Conservation (phyloP, 129 eudicot genomes). For the Erigeron canadensis region DNA sequence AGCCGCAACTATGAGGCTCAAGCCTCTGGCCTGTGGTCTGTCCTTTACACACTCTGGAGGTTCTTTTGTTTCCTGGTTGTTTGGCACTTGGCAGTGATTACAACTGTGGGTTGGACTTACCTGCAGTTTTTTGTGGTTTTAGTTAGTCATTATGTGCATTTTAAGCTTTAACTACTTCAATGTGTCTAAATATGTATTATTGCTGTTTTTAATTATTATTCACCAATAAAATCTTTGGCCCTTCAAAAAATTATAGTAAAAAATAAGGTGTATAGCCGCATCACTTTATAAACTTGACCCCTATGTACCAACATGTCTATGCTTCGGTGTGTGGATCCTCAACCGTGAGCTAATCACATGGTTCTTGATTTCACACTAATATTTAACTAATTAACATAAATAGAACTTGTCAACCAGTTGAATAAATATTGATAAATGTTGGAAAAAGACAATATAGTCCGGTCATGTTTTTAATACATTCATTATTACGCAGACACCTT, state of each 20-base stretch:
- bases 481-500: too few species aligned
- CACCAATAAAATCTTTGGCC: background rate
- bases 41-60: background rate
- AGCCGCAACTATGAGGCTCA: too few species aligned
- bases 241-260: background rate
- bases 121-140: background rate
- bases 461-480: too few species aligned
- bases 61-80: background rate
- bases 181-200: background rate
- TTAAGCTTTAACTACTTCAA: background rate
- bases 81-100: background rate
- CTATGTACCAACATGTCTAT: conserved; percentile 36
- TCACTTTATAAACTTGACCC: conserved; percentile 31
- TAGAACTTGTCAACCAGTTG: background rate
- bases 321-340: conserved; percentile 26
- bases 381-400: background rate
- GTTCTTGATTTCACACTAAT: conserved; percentile 10
- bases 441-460: background rate
- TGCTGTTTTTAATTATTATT: background rate
- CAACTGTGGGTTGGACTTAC: background rate
- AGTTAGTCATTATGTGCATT: background rate
- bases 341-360: conserved; percentile 22
- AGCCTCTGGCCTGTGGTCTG: too few species aligned
- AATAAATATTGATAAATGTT: background rate
- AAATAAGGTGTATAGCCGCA: conserved; percentile 19